Base-by-base conservation (phyloP, 1,284 basidiomycete genomes). In the Melampsora americana region DNA sequence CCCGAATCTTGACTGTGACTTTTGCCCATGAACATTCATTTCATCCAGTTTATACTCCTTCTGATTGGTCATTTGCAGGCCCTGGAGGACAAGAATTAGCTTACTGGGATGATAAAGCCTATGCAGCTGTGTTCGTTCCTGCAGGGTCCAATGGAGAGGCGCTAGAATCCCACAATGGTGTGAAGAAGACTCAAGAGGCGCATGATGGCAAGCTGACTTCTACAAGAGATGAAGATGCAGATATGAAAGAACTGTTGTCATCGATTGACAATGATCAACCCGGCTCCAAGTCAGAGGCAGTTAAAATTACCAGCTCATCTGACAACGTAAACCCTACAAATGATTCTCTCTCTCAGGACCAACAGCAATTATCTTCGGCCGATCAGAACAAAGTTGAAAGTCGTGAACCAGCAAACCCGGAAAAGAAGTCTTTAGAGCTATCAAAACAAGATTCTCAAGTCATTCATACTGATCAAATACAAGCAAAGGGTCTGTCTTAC, bases 21-120 rank as follows among this genome's bases (percentile, higher is more conserved):
- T 81, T 80, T 77, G 75, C 72, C 42, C 78, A 79, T 67, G 79
- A 78, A 35, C 79, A 80, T 77, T 80, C 80, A 0, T 80, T 81
- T 69, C 67, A 78, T 9, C 80, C 80, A 14, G 75, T 80, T 64
- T 81, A 81, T 64, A 77, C 80, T 1, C 64, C 68, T 0, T 78
- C 79, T 26, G 78, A 79, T 6, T 80, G 78, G 78, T 79, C 80
- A 5, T 81, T 81, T 77, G 65, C 35, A 26, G 69, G 78, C 26
- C 77, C 79, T 20, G 70, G 76, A 23, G 77, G 77, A 1, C 69
- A 78, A 56, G 77, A 78, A 26, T 73, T 80, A 53, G 76, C 77
- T 16, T 81, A 81, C 66, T 80, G 80, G 80, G 80, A 81, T 76
- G 79, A 80, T 69, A 80, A 80, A 65, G 79, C 78, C 16, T 80